A percentile compares a stretch with the other conserved stretches of the same genome.
These are phyloP conservation scores for Suillus subaureus DNA, from an alignment of 768 basidiomycete genomes.

Conservation along the genomic window DNA sequence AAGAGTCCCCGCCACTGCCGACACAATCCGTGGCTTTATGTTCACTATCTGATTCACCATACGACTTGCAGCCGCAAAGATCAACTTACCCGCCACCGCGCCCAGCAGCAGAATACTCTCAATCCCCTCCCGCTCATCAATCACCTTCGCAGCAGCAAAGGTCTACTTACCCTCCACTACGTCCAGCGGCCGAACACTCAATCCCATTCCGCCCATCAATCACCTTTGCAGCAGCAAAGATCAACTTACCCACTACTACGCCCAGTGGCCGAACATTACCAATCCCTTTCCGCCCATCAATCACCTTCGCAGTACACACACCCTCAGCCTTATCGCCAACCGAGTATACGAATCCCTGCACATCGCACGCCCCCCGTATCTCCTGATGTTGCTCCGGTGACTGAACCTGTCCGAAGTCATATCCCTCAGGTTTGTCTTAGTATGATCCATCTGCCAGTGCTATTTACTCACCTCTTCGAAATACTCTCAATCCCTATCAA, in stretches of 20 bases:
- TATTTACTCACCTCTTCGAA: no score
- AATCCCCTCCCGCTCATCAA: not conserved
- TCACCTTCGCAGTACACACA: no score
- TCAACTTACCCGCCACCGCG: not conserved
- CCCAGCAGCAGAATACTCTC: not conserved
- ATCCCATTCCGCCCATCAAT: no score
- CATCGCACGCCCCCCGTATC: no score
- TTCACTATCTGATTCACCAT: not conserved
- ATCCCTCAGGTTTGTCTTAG: no score
- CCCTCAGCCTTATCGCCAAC: no score
- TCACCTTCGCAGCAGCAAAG: not conserved
- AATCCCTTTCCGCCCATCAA: no score
- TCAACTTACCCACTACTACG: not conserved
- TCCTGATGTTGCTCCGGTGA: no score
- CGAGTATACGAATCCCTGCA: no score
- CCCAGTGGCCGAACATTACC: not conserved
- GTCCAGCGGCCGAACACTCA: not conserved
- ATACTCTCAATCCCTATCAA: no score
- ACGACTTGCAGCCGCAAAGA: not conserved
- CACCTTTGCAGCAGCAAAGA: not conserved
- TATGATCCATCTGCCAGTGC: no score
- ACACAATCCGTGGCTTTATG: not conserved
- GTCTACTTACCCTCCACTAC: not conserved
- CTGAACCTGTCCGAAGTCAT: no score
- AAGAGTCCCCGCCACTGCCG: not conserved